phyloP scores from a whole-genome alignment of 805 yeast genomes.

The Lipomyces oligophaga region DNA sequence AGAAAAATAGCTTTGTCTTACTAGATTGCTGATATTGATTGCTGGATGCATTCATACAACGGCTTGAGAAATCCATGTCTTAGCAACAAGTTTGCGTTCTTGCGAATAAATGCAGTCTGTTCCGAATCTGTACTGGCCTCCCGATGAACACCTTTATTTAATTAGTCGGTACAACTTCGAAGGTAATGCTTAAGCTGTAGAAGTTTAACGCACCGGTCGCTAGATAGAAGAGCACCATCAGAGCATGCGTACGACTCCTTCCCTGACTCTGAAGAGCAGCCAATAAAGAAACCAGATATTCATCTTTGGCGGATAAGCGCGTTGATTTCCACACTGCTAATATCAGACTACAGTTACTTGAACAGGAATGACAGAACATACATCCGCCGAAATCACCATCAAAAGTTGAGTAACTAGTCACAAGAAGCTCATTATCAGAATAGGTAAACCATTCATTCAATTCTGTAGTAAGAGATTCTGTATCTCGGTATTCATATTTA shows the following conservation, averaged over 20 bases:
- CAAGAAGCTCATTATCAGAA: conserved; percentile 27
- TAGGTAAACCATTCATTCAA: conserved; percentile 47
- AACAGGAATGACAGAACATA: conserved; percentile 1
- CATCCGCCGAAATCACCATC: conserved; percentile 7
- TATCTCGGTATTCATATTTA: conserved; percentile 44
- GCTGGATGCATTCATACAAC: conserved; percentile 8
- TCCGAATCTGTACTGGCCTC: conserved; percentile 11
- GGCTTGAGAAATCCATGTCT: conserved; percentile 3
- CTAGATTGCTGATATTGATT: conserved; percentile 7
- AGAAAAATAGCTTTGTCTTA: not conserved
- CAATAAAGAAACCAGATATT: conserved; percentile 4
- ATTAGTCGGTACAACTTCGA: too few relatives aligned
- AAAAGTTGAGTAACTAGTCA: conserved; percentile 18
- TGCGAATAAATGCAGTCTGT: conserved; percentile 7
- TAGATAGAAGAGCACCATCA: conserved; percentile 14
- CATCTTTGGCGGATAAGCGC: not conserved
- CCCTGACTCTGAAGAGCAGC: not conserved
- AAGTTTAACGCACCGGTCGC: conserved; percentile 14
- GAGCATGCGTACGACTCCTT: conserved; percentile 2
- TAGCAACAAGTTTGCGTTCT: conserved; percentile 5
- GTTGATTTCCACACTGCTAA: conserved; percentile 6
- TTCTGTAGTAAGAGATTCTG: conserved; percentile 41
- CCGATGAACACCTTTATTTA: conserved; percentile 10
- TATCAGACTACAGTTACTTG: not conserved
- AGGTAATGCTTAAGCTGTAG: too few relatives aligned